Evolutionary conservation across 805 yeast species (phyloP).

Genomic region (Cyberlindnera euphorbiiphila): DNA sequence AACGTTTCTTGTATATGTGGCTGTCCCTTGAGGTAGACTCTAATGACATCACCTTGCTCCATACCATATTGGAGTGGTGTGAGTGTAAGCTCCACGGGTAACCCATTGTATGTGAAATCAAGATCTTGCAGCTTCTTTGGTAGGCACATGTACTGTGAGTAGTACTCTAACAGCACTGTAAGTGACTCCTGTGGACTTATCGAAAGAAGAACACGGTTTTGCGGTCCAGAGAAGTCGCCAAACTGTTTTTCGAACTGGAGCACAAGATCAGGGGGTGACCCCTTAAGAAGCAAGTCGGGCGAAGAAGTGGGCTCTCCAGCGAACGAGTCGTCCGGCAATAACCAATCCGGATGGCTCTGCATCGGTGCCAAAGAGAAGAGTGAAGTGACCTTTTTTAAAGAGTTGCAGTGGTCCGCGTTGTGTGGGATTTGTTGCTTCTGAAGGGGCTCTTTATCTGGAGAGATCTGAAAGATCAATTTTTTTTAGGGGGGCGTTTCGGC

Average conservation of each 20-base stretch:
- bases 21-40: slow-evolving; percentile 1
- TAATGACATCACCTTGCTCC: slow-evolving; percentile 9
- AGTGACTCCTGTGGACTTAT: neutral
- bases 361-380: too few relatives aligned
- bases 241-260: slow-evolving; percentile 6
- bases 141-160: slow-evolving; percentile 1
- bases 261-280: neutral
- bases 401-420: too few relatives aligned
- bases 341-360: slow-evolving; percentile 3
- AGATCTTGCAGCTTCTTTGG: slow-evolving; percentile 1
- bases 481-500: slow-evolving; percentile 1
- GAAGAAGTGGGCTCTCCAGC: neutral
- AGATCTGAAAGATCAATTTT: neutral
- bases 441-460: neutral
- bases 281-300: neutral
- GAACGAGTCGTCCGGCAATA: neutral
- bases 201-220: slow-evolving; percentile 1
- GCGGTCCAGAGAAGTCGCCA: slow-evolving; percentile 1
- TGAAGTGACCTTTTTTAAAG: too few relatives aligned
- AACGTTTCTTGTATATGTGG: neutral
- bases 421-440: neutral
- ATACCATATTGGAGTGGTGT: neutral
- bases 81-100: slow-evolving; percentile 1
- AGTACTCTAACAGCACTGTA: slow-evolving; percentile 1
- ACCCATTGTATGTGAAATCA: slow-evolving; percentile 3